A percentile compares a stretch with the other conserved stretches of the same genome.
Conservation (phyloP, 176 grass and related monocot species). For the sorghum (Sorghum bicolor) region DNA sequence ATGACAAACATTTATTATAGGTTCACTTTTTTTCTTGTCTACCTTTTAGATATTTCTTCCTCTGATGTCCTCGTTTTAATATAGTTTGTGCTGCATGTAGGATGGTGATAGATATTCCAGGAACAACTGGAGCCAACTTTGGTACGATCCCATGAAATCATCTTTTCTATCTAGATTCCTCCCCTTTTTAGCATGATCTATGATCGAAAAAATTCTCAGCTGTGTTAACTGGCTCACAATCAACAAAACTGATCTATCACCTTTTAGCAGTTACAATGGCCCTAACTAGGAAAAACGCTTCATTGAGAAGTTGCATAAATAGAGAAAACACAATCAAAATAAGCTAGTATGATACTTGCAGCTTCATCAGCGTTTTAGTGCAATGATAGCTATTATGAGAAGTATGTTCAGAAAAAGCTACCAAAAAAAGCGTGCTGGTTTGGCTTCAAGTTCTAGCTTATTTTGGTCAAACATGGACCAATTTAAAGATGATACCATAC, state of each 20-base stretch:
- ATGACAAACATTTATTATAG: background rate
- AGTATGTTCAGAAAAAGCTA: background rate
- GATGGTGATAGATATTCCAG: slow-evolving; percentile 68
- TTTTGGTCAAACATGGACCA: too few relatives aligned
- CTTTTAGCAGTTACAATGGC: background rate
- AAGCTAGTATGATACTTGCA: background rate
- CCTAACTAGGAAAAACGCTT: background rate
- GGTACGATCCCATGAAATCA: slow-evolving; percentile 35
- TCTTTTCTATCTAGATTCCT: background rate
- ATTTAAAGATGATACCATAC: too few relatives aligned
- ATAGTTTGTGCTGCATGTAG: slow-evolving; percentile 24
- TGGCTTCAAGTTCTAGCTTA: background rate
- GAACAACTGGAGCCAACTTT: slow-evolving; percentile 52
- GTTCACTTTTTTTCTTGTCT: background rate
- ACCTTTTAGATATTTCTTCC: background rate
- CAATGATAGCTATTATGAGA: background rate
- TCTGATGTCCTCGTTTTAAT: background rate
- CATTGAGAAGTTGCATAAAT: background rate
- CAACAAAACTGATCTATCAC: background rate
- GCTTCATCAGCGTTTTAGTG: background rate
- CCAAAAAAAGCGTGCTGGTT: background rate
- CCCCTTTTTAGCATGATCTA: background rate
- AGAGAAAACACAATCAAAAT: background rate
- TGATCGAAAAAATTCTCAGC: background rate
- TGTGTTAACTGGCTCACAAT: background rate